These are phyloP conservation scores for Apiosordaria backusii DNA, from an alignment of 495 filamentous ascomycete species.

Conservation along the genomic window DNA sequence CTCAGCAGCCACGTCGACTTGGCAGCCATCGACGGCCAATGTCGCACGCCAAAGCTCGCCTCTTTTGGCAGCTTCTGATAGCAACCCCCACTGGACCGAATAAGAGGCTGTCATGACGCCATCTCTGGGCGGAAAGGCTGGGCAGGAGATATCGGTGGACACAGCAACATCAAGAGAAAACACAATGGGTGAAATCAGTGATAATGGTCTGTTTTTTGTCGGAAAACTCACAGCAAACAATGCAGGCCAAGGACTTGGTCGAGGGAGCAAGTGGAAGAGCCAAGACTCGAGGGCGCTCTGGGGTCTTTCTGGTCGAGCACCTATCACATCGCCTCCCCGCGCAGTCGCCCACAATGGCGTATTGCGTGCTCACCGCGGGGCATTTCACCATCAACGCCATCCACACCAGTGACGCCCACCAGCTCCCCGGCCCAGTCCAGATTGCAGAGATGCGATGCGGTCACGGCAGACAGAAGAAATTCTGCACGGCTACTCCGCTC, in stretches of 20 bases:
- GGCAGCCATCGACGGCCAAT: not conserved
- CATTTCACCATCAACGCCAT: conserved; percentile 11
- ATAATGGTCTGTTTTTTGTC: not conserved
- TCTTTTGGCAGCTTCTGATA: not conserved
- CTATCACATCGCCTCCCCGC: not conserved
- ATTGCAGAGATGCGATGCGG: not conserved
- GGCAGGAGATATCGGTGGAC: not conserved
- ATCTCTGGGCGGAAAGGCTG: not conserved
- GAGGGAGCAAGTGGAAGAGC: not conserved
- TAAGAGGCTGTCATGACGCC: conserved; percentile 9
- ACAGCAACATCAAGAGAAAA: not conserved
- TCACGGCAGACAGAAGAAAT: not conserved
- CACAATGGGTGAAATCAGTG: not conserved
- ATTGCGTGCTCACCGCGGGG: conserved; percentile 9
- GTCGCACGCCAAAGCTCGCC: not conserved
- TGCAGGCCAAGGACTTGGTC: not conserved
- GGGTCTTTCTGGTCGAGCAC: not conserved
- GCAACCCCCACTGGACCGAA: conserved; percentile 2
- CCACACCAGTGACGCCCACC: not conserved
- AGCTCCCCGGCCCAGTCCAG: not conserved
- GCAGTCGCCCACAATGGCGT: not conserved
- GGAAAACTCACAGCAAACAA: not conserved
- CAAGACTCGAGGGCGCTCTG: not conserved
- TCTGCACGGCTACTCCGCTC: not conserved
- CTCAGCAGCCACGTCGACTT: conserved; percentile 3